Evolutionary conservation across 106 monocot species (phyloP).

Genomic region (Platanthera guangdongensis): DNA sequence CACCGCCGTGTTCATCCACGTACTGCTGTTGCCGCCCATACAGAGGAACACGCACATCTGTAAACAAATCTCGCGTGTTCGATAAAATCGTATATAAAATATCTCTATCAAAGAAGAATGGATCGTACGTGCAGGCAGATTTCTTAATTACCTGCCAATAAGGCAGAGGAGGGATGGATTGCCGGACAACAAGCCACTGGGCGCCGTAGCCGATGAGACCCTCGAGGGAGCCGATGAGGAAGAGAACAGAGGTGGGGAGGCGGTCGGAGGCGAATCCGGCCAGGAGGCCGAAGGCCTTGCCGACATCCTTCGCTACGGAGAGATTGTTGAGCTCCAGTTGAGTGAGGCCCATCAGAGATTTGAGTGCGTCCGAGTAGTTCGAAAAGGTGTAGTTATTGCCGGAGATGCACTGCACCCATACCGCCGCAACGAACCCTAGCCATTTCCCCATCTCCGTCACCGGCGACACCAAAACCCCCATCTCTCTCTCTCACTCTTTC

Average conservation of each 20-base stretch:
- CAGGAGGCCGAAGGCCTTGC: slow-evolving; percentile 81
- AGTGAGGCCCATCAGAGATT: slow-evolving; percentile 66
- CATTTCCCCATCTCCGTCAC: slow-evolving; percentile 38
- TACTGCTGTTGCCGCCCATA: slow-evolving; percentile 90
- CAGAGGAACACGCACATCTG: slow-evolving; percentile 93
- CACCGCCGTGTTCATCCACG: slow-evolving; percentile 99
- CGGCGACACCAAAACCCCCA: slow-evolving; percentile 1
- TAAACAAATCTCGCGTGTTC: background rate
- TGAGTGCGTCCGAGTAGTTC: slow-evolving; percentile 75
- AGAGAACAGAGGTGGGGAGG: slow-evolving; percentile 47
- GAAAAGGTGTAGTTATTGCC: slow-evolving; percentile 96
- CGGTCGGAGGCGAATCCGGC: slow-evolving; percentile 85
- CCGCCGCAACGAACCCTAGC: slow-evolving; percentile 82
- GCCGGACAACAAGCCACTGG: slow-evolving; percentile 76
- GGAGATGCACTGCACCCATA: slow-evolving; percentile 90
- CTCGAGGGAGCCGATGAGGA: slow-evolving; percentile 72
- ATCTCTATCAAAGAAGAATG: background rate
- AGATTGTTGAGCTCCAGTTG: slow-evolving; percentile 74
- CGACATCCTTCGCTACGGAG: slow-evolving; percentile 86
- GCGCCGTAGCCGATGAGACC: slow-evolving; percentile 73
- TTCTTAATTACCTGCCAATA: slow-evolving; percentile 56
- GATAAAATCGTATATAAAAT: background rate
- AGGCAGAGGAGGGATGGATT: slow-evolving; percentile 52
- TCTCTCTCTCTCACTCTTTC: slow-evolving; percentile 8
- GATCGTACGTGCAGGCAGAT: no score